These are phyloP conservation scores for Coemansia sp. DNA, from an alignment of 192 early-diverging fungal species.

Conservation along the genomic window DNA sequence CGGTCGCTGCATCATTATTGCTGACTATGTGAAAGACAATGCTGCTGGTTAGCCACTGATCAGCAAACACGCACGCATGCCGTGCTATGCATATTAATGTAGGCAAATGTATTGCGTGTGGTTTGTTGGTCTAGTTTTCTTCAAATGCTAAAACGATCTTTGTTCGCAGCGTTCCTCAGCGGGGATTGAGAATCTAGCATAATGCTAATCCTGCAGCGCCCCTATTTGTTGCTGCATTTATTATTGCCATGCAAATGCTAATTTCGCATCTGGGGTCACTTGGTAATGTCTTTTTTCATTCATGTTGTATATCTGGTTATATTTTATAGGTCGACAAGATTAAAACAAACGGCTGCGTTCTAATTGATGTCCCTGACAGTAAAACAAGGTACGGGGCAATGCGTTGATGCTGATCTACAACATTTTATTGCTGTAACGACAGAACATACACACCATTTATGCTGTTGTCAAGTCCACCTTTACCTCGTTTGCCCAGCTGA, in stretches of 20 bases:
- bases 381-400: constrained; percentile 59
- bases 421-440: too few relatives aligned
- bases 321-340: constrained; percentile 70
- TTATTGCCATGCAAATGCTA: too few relatives aligned
- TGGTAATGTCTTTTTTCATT: not conserved
- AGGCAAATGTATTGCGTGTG: too few relatives aligned
- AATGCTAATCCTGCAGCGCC: not conserved
- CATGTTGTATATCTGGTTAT: not conserved
- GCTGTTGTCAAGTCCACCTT: not conserved
- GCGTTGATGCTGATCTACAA: too few relatives aligned
- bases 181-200: constrained; percentile 5
- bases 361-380: constrained; percentile 76
- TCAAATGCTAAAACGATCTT: not conserved
- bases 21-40: too few relatives aligned
- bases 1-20: too few relatives aligned
- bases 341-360: constrained; percentile 69
- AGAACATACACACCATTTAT: too few relatives aligned
- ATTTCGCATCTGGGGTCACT: not conserved
- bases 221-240: too few relatives aligned
- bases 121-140: not conserved
- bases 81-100: not conserved
- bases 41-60: too few relatives aligned
- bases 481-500: not conserved
- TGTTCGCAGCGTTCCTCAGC: not conserved
- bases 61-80: too few relatives aligned